Evolutionary conservation across 495 filamentous ascomycete genomes (phyloP), one percentile per base, ranked within the genome.

Genomic region (Daldinia concentrica): DNA sequence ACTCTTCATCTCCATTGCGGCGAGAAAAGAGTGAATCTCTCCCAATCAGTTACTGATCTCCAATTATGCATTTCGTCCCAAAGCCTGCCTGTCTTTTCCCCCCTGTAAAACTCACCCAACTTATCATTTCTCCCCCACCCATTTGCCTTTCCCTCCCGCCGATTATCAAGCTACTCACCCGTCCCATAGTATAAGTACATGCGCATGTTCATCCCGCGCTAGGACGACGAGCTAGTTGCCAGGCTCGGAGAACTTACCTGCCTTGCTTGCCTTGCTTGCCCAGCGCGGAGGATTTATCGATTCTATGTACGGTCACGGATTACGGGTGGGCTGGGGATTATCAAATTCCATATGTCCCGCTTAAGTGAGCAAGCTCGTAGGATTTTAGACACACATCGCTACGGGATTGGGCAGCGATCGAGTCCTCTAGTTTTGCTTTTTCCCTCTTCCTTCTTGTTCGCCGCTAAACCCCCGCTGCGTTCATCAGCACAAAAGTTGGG

Each of bases 331-430:
- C 34, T 41, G 50, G 60, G 60, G 55, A 61, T 68, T 56, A 68
- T 56, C 69, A 30, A 51, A 12, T n/a, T 45, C 43, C 7, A 48
- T 24, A n/a, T 24, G 27, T 41, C 50, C 60, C 60, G 54, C 54
- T 52, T 72, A 48, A 48, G 43, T 24, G 43, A 48, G 43, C 19
- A 3, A 48, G 43, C 19, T 48, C 43, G 43, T 48, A 48, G 19
- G 43, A 48, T 48, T 48, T 24, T 48, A 58, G 48, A 48, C 58
- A 34, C 27, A 60, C 45, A 55, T 50, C 34, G 59, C 34, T 36
- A 56, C 36, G 50, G 36, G 69, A 68, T 72, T 68, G 60, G 69
- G 69, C 56, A 68, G 69, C 69, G 60, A 72, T 64, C 69, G 41
- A 60, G 60, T 12, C 69, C 57, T 62, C 34, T 55, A 7, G 8